These are phyloP conservation scores for Penicillium sp. DNA, from an alignment of 2,329 filamentous ascomycete genomes.

Conservation along the genomic window DNA sequence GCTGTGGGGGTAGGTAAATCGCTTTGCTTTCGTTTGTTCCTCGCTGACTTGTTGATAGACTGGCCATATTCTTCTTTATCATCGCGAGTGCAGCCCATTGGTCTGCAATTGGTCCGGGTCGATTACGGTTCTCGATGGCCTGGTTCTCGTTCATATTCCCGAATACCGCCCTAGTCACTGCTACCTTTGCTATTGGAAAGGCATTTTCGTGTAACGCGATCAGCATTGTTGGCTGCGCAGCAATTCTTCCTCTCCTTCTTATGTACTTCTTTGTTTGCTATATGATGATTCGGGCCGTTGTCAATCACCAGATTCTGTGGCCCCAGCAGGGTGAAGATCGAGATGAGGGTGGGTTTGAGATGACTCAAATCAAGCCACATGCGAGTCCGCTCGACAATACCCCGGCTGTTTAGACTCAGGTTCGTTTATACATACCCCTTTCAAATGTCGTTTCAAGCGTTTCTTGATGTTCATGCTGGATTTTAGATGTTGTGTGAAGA, in stretches of 20 bases:
- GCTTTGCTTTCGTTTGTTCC: neutral
- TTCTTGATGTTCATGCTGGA: neutral
- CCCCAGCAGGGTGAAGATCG: conserved; percentile 65
- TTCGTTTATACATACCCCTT: neutral
- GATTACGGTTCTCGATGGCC: conserved; percentile 73
- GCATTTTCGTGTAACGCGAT: conserved; percentile 58
- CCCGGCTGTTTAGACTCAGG: conserved; percentile 11
- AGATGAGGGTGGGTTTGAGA: conserved; percentile 56
- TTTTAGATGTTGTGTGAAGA: no score
- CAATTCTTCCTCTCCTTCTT: conserved; percentile 60
- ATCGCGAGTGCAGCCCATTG: conserved; percentile 71
- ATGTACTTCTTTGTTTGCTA: conserved; percentile 64
- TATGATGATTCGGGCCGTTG: conserved; percentile 66
- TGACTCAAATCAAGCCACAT: conserved; percentile 29
- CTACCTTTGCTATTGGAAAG: conserved; percentile 65
- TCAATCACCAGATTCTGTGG: conserved; percentile 66
- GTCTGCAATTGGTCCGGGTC: conserved; percentile 57
- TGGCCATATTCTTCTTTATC: conserved; percentile 81
- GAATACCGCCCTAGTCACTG: conserved; percentile 67
- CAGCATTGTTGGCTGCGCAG: conserved; percentile 61
- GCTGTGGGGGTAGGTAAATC: conserved; percentile 60
- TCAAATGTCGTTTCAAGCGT: neutral
- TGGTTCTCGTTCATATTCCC: conserved; percentile 83
- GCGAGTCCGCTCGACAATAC: conserved; percentile 16
- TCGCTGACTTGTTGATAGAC: conserved; percentile 32